Evolutionary conservation across 495 filamentous ascomycete species (phyloP).

Genomic region (Hypoxylon rickii): DNA sequence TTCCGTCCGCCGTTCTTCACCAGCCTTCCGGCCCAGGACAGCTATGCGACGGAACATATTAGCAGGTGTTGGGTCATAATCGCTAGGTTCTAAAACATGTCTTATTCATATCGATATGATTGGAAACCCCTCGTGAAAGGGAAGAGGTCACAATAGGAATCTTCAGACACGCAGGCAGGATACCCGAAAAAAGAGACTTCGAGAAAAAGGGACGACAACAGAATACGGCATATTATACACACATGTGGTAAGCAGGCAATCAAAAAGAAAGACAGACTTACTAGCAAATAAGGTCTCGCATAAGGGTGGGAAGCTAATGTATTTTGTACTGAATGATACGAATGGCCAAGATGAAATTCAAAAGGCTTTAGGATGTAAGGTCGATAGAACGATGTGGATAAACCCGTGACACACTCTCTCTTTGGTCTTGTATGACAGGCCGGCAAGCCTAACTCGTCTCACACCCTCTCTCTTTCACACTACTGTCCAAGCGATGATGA

Average conservation of each 20-base stretch:
- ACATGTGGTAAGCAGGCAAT: constrained; percentile 16
- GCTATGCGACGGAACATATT: constrained; percentile 53
- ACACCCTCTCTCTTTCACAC: constrained; percentile 22
- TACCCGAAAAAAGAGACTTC: too few relatives aligned
- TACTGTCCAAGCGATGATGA: constrained; percentile 18
- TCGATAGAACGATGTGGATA: constrained; percentile 15
- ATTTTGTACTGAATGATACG: constrained; percentile 19
- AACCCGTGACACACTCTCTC: constrained; percentile 21
- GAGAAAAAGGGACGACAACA: constrained; percentile 11
- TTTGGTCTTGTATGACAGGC: constrained; percentile 7
- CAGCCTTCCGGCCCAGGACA: constrained; percentile 48
- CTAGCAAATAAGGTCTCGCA: constrained; percentile 36
- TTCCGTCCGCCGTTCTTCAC: constrained; percentile 40
- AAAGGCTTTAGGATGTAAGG: constrained; percentile 20
- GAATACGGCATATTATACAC: constrained; percentile 18
- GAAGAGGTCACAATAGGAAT: too few relatives aligned
- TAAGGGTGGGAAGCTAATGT: constrained; percentile 32
- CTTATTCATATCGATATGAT: not conserved
- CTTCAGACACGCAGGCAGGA: too few relatives aligned
- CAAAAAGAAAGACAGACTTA: constrained; percentile 30
- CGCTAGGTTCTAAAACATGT: constrained; percentile 3
- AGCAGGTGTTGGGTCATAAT: constrained; percentile 30
- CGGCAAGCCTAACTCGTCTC: constrained; percentile 24
- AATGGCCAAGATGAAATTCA: constrained; percentile 27
- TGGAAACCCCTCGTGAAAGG: too few relatives aligned